Conservation (phyloP, 2,329 filamentous ascomycete species). For the Fusarium torulosum region DNA sequence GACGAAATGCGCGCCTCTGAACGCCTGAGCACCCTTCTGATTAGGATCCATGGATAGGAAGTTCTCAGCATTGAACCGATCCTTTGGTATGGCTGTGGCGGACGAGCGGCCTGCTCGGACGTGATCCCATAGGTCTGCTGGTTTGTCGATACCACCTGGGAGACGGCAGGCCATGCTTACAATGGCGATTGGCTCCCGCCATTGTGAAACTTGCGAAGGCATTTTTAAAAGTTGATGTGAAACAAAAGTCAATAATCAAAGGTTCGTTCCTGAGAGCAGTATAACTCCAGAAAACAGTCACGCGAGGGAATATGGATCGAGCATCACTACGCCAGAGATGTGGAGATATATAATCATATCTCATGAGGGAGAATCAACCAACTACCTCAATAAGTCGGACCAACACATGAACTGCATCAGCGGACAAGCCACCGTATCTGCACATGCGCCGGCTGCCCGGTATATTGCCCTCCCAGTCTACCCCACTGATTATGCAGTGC, state of each 20-base stretch:
- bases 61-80: constrained; percentile 45
- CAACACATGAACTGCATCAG: constrained; percentile 3
- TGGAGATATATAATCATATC: constrained; percentile 13
- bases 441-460: neutral
- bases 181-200: constrained; percentile 44
- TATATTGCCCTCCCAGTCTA: constrained; percentile 5
- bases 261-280: neutral
- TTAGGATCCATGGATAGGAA: constrained; percentile 45
- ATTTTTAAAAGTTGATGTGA: constrained; percentile 16
- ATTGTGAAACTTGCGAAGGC: constrained; percentile 40
- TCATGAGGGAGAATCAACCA: constrained; percentile 2
- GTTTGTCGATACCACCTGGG: constrained; percentile 44
- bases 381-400: neutral
- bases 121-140: constrained; percentile 44
- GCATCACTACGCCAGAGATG: neutral
- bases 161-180: constrained; percentile 45
- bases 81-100: constrained; percentile 41
- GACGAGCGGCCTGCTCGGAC: constrained; percentile 41
- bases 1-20: constrained; percentile 43
- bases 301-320: constrained; percentile 3
- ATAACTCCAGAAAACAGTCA: constrained; percentile 5
- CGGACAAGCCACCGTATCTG: constrained; percentile 7
- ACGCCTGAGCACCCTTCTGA: constrained; percentile 41
- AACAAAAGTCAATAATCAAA: constrained; percentile 13
- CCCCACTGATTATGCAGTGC: constrained; percentile 6